Evolutionary conservation across 2,329 filamentous ascomycete genomes (phyloP).

Genomic region (Exophiala spinifera): DNA sequence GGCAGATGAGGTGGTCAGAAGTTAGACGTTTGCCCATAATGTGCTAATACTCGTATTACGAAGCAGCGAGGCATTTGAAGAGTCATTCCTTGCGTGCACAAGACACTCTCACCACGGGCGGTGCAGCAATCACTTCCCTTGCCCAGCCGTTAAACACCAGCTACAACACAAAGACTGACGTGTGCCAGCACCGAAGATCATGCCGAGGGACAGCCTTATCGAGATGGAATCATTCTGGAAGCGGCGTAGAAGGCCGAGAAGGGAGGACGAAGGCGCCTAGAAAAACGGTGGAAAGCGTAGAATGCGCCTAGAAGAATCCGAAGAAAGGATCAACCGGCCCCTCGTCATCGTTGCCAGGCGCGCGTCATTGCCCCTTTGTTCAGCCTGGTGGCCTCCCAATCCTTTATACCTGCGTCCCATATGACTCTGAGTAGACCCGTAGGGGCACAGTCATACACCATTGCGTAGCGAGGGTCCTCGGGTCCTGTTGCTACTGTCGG

Average conservation of each 20-base stretch:
- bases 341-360: slow-evolving; percentile 69
- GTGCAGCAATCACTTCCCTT: no score
- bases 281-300: slow-evolving; percentile 10
- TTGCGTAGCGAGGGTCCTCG: no score
- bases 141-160: no score
- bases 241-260: slow-evolving; percentile 16
- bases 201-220: neutral
- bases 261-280: slow-evolving; percentile 6
- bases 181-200: neutral
- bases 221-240: slow-evolving; percentile 14
- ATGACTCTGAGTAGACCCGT: no score
- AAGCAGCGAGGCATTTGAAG: neutral
- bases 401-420: no score
- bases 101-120: neutral
- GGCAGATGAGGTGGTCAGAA: neutral
- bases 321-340: slow-evolving; percentile 77
- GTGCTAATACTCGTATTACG: neutral
- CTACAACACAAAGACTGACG: neutral
- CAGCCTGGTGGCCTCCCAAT: no score
- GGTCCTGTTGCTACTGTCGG: no score
- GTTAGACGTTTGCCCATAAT: no score
- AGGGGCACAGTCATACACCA: no score
- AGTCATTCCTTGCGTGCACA: no score
- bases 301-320: slow-evolving; percentile 14
- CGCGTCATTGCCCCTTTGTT: no score